Percentiles rank a stretch among this genome's conserved stretches.
These are phyloP conservation scores for Penicillium sp. DNA, from an alignment of 2,329 filamentous ascomycete genomes.

Conservation along the genomic window DNA sequence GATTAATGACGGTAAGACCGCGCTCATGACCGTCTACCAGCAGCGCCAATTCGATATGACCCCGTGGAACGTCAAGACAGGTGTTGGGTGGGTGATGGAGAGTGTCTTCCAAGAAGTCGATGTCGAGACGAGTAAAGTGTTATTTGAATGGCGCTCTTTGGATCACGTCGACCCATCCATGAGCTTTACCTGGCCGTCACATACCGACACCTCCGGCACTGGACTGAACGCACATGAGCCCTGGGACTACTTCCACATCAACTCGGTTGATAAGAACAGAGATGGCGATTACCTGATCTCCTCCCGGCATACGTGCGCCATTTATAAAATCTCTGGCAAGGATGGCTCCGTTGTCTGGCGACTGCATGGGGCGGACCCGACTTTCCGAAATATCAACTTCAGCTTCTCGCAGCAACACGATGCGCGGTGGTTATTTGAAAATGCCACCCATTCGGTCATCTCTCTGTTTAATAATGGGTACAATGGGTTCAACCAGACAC, in stretches of 20 bases:
- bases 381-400: conserved; percentile 48
- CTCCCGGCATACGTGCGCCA: conserved; percentile 47
- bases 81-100: conserved; percentile 59
- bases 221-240: conserved; percentile 53
- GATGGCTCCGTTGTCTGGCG: conserved; percentile 49
- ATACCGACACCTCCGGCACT: conserved; percentile 55
- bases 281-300: conserved; percentile 52
- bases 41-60: conserved; percentile 56
- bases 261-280: conserved; percentile 50
- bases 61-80: conserved; percentile 48
- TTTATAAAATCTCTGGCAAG: conserved; percentile 50
- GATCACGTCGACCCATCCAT: conserved; percentile 57
- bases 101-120: conserved; percentile 61
- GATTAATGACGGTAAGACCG: conserved; percentile 52
- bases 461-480: conserved; percentile 52
- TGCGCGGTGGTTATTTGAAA: conserved; percentile 48
- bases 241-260: conserved; percentile 55
- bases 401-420: conserved; percentile 53
- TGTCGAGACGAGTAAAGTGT: conserved; percentile 54
- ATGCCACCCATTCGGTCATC: conserved; percentile 46
- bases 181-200: conserved; percentile 54
- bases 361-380: conserved; percentile 45
- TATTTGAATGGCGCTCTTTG: conserved; percentile 59
- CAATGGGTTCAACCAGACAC: conserved; percentile 50
- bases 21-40: conserved; percentile 51